A percentile compares a stretch with the other conserved stretches of the same genome.
These are phyloP conservation scores for Pseudogymnoascus sp. DNA, from an alignment of 2,329 filamentous ascomycete genomes.

Conservation along the genomic window DNA sequence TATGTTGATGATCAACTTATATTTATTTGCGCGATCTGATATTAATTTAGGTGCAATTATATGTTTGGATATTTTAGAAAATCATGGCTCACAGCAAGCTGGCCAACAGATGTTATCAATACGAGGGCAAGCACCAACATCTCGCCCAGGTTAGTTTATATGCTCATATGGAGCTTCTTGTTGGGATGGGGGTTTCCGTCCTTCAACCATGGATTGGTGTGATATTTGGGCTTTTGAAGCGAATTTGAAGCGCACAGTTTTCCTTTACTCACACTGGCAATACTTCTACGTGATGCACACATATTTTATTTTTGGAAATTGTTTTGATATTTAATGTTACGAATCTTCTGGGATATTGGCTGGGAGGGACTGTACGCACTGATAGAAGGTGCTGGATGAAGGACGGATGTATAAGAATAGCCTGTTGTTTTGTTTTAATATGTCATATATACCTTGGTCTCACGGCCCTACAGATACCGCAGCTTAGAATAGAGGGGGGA, in stretches of 20 bases:
- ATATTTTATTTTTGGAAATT: not conserved
- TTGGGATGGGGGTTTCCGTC: not conserved
- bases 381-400: not conserved
- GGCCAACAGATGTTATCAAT: not conserved
- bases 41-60: not conserved
- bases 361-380: not conserved
- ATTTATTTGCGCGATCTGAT: not conserved
- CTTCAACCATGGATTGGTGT: not conserved
- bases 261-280: not conserved
- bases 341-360: not conserved
- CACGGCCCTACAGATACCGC: not conserved
- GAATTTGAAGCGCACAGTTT: not conserved
- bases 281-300: not conserved
- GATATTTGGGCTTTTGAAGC: not conserved
- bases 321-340: not conserved
- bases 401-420: not conserved
- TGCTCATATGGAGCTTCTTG: not conserved
- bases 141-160: not conserved
- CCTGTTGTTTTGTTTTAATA: not conserved
- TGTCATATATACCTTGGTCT: not conserved
- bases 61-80: slow-evolving; percentile 1
- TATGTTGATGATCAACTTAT: not conserved
- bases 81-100: not conserved
- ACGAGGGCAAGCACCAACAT: not conserved
- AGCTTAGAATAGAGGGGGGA: not conserved